phyloP scores from a whole-genome alignment of 2,329 filamentous ascomycete species.

The Colletotrichum sp. region DNA sequence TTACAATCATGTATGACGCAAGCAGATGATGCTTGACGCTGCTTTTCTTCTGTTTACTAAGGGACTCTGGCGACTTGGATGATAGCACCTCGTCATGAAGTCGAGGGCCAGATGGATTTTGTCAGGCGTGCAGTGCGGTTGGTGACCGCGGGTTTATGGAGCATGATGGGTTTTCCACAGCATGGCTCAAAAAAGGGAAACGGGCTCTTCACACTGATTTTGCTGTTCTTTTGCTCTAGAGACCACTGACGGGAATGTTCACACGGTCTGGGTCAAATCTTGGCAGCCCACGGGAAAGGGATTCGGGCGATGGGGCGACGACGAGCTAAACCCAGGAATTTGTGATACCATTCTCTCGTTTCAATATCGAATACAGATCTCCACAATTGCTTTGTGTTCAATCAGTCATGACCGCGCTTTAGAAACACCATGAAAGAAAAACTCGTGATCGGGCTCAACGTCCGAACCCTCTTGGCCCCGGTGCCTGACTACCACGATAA shows the following conservation, averaged over 20 bases:
- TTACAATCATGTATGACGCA: neutral
- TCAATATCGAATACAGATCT: neutral
- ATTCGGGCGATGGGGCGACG: neutral
- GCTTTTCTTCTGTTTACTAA: neutral
- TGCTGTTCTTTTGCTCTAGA: neutral
- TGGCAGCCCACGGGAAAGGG: neutral
- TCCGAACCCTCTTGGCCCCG: neutral
- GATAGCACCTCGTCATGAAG: neutral
- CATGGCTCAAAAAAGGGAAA: neutral
- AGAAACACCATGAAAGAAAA: neutral
- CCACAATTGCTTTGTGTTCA: neutral
- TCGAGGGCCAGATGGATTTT: neutral
- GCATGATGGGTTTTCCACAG: neutral
- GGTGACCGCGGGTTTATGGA: neutral
- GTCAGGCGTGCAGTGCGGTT: neutral
- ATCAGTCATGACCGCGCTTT: neutral
- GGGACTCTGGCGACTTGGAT: neutral
- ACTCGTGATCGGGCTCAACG: neutral
- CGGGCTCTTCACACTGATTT: neutral
- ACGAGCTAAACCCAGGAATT: neutral
- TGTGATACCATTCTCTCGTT: slow-evolving; percentile 14
- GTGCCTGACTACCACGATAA: neutral
- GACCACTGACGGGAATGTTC: neutral
- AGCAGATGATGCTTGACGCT: neutral
- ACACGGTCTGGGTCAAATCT: neutral